Percentiles rank a stretch among this genome's conserved stretches.
These are phyloP conservation scores for Sarocladiaceae sp. DNA, from an alignment of 2,329 filamentous ascomycete species.

Conservation along the genomic window DNA sequence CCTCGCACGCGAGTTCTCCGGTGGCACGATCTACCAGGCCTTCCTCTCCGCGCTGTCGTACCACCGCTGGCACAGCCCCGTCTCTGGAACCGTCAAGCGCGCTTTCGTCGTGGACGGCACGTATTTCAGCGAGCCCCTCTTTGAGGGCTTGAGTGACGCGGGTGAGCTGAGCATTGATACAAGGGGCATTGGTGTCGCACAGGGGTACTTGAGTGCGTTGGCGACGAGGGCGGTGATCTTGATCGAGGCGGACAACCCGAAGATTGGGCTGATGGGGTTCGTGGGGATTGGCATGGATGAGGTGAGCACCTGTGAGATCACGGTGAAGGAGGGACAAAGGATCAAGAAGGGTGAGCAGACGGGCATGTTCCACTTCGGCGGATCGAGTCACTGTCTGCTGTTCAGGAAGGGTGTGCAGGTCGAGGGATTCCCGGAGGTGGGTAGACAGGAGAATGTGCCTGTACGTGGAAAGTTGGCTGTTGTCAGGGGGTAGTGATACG, in stretches of 20 bases:
- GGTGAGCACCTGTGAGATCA: slow-evolving; percentile 67
- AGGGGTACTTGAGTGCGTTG: slow-evolving; percentile 61
- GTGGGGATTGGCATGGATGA: slow-evolving; percentile 72
- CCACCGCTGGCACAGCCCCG: slow-evolving; percentile 67
- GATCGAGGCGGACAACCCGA: slow-evolving; percentile 61
- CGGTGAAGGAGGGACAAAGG: slow-evolving; percentile 57
- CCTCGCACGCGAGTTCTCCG: slow-evolving; percentile 47
- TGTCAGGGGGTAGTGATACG: slow-evolving; percentile 12
- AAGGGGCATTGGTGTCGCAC: slow-evolving; percentile 41
- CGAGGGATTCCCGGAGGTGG: slow-evolving; percentile 29
- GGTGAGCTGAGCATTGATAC: slow-evolving; percentile 28
- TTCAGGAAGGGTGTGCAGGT: slow-evolving; percentile 53
- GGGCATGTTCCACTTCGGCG: slow-evolving; percentile 79
- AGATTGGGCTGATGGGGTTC: slow-evolving; percentile 64
- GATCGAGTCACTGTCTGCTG: slow-evolving; percentile 61
- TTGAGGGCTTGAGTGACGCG: slow-evolving; percentile 25
- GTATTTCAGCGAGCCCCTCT: slow-evolving; percentile 57
- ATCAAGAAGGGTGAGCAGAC: slow-evolving; percentile 64
- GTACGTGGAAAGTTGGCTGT: slow-evolving; percentile 31
- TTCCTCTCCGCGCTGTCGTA: slow-evolving; percentile 63
- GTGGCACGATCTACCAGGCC: slow-evolving; percentile 64
- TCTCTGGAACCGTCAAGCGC: slow-evolving; percentile 53
- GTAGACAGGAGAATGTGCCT: slow-evolving; percentile 31
- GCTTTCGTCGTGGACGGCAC: slow-evolving; percentile 56
- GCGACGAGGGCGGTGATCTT: slow-evolving; percentile 65